Conservation (phyloP, 2,329 filamentous ascomycete species). For the Pyricularia sp. region DNA sequence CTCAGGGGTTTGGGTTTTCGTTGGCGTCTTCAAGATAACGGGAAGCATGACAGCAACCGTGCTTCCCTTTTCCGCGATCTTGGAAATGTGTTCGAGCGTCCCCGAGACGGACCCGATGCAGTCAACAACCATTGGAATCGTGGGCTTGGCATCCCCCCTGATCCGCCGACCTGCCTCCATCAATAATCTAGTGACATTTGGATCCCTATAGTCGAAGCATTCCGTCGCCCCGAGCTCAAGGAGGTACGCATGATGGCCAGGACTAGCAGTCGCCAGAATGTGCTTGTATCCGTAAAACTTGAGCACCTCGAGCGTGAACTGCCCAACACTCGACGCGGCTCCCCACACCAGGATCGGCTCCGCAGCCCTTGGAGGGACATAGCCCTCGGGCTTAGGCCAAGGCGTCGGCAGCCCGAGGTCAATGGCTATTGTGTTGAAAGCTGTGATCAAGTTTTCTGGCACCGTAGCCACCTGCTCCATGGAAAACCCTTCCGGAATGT, state of each 20-base stretch:
- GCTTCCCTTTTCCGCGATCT: neutral
- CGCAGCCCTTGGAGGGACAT: neutral
- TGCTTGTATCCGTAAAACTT: neutral
- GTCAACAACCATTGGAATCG: neutral
- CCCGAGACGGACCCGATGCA: neutral
- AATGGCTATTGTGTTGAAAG: neutral
- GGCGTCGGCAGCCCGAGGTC: neutral
- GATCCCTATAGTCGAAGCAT: neutral
- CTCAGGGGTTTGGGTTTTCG: neutral
- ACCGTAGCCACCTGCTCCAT: neutral
- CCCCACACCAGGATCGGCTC: neutral
- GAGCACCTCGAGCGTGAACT: neutral
- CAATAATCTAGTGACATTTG: neutral
- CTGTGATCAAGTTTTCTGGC: neutral
- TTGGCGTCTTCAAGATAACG: neutral
- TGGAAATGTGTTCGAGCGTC: neutral
- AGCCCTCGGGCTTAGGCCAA: neutral
- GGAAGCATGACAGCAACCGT: neutral
- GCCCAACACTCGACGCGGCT: neutral
- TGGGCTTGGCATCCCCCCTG: neutral
- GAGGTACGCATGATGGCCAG: neutral
- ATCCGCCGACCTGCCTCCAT: neutral
- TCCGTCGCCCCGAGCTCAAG: neutral
- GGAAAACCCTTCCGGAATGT: neutral
- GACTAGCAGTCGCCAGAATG: neutral